Evolutionary conservation across 177 flowering plant species (phyloP).

Genomic region (Tripterygium wilfordii): DNA sequence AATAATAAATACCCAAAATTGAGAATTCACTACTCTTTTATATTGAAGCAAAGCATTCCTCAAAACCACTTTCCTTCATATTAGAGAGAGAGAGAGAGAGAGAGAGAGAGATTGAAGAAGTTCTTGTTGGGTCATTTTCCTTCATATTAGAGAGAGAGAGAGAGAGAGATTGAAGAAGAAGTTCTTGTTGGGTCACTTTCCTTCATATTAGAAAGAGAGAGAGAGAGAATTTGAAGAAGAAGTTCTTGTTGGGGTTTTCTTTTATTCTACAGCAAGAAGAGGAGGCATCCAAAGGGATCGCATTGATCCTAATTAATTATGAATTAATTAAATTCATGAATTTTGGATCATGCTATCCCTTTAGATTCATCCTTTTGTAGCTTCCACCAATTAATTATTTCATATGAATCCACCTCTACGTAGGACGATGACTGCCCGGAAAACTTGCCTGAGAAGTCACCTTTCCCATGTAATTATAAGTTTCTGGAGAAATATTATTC

Average conservation of each 20-base stretch:
- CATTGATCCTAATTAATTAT: slow-evolving; percentile 66
- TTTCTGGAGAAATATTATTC: too few relatives aligned
- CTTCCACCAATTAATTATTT: slow-evolving; percentile 16
- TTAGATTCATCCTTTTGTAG: slow-evolving; percentile 80
- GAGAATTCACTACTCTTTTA: too few relatives aligned
- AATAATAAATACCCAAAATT: too few relatives aligned
- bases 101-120: slow-evolving; percentile 16
- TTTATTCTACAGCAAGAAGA: slow-evolving; percentile 36
- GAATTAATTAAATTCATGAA: background rate
- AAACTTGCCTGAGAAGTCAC: too few relatives aligned
- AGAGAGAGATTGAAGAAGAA: too few relatives aligned
- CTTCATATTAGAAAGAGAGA: background rate
- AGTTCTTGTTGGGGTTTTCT: background rate
- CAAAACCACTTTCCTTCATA: slow-evolving; percentile 18
- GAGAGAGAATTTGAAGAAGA: slow-evolving; percentile 7
- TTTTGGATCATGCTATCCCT: slow-evolving; percentile 94
- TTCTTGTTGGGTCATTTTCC: too few relatives aligned
- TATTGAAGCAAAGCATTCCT: slow-evolving; percentile 22
- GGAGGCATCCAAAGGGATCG: slow-evolving; percentile 99
- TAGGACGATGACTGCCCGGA: too few relatives aligned
- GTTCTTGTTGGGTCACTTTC: slow-evolving; percentile 19
- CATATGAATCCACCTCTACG: too few relatives aligned
- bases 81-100: too few relatives aligned
- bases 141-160: too few relatives aligned
- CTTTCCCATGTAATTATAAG: too few relatives aligned